Evolutionary conservation across 1,139 yeast genomes (phyloP).

Genomic region (Zygosaccharomyces sapae): DNA sequence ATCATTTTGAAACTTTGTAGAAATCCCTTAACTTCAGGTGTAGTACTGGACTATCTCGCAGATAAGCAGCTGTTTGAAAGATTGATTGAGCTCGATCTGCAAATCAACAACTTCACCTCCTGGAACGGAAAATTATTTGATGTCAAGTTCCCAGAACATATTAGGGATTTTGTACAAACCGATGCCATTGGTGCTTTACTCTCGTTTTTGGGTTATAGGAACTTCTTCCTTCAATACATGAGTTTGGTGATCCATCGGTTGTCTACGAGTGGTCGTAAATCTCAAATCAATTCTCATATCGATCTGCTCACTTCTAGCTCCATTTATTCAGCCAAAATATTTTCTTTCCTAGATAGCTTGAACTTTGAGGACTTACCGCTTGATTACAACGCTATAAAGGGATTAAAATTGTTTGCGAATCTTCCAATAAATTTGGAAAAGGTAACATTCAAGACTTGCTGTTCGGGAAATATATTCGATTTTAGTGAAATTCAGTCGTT

Average conservation of each 20-base stretch:
- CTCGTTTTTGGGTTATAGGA: slow-evolving; percentile 60
- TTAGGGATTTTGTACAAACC: slow-evolving; percentile 38
- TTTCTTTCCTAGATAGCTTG: slow-evolving; percentile 65
- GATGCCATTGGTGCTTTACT: slow-evolving; percentile 52
- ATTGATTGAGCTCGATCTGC: slow-evolving; percentile 52
- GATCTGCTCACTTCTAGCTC: slow-evolving; percentile 46
- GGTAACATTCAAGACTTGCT: slow-evolving; percentile 29
- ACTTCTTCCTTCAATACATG: slow-evolving; percentile 58
- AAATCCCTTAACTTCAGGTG: slow-evolving; percentile 49
- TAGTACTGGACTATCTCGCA: slow-evolving; percentile 54
- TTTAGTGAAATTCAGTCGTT: slow-evolving; percentile 34
- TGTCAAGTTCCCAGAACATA: slow-evolving; percentile 35
- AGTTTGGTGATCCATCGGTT: slow-evolving; percentile 69
- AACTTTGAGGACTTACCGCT: slow-evolving; percentile 46
- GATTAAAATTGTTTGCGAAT: slow-evolving; percentile 35
- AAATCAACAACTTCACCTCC: slow-evolving; percentile 42
- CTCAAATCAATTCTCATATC: slow-evolving; percentile 54
- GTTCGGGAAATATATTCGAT: slow-evolving; percentile 34
- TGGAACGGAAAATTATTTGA: slow-evolving; percentile 53
- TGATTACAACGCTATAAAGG: slow-evolving; percentile 29
- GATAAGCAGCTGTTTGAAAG: slow-evolving; percentile 48
- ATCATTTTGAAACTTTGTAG: slow-evolving; percentile 57
- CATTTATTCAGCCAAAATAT: slow-evolving; percentile 51
- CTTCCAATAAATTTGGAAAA: slow-evolving; percentile 40
- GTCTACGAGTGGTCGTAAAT: slow-evolving; percentile 48